Evolutionary conservation across 768 basidiomycete species (phyloP), one percentile per base, ranked within the genome.

Genomic region (Mycena alexandri): DNA sequence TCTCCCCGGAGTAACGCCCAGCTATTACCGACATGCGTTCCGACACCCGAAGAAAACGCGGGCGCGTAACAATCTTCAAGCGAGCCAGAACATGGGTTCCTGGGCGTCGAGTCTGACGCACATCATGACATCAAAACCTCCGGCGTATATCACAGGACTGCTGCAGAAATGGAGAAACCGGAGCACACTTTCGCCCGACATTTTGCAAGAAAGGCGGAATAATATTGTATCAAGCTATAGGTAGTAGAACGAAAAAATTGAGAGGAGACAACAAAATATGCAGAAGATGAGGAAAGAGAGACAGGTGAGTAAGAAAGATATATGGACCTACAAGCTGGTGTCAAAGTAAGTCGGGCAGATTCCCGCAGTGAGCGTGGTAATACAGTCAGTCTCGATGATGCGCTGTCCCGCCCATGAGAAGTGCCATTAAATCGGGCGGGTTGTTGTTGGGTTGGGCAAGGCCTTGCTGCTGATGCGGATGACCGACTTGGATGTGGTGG

Each of bases 381-480:
- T 61, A 61, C 43, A 59, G 71, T 88, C 80, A 93, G 72, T 93
- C 91, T 78, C 91, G 82, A 71, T 79, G 82, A 71, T 80, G 73
- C 46, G 62, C 58, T 48, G 67, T 68, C 61, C 90, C 90, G 59
- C 89, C 90, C 92, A 95, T 90, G 68, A 95, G 85, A 65, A 95
- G 84, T 50, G 93, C 89, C 90, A 95, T 94, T 71, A 95, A 80
- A 75, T 95, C 93, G 68, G 87, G 86, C 72, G 88, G 89, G 67
- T 81, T 87, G 74, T 81, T 87, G 74, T 80, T 85, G 22, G 81
- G 77, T 19, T 80, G 80, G 21, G 82, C 79, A 55, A 83, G 81
- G 33, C 83, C 83, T 79, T 88, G 89, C 72, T 88, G 89, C 72
- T 88, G 91, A 58, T 90, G 81, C 68, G 91, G 58, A 89, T 58